phyloP scores from a whole-genome alignment of 2,329 filamentous ascomycete species.

The Helotiales sp. region DNA sequence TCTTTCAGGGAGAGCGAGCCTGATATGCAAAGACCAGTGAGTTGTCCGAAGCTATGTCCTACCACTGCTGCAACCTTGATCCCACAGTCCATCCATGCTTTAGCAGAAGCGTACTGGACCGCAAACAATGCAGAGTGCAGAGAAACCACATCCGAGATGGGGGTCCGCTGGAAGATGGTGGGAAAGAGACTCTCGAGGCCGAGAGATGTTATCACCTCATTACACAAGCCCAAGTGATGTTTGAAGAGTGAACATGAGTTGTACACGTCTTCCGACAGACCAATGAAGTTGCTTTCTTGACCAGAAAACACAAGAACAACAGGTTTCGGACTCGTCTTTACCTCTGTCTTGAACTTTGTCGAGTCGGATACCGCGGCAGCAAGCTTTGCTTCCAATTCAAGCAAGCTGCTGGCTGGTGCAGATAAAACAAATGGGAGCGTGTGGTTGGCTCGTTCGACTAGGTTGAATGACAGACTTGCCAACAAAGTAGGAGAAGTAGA shows the following conservation, averaged over 20 bases:
- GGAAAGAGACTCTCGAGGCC: slow-evolving; percentile 15
- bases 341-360: background rate
- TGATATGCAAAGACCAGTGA: slow-evolving; percentile 39
- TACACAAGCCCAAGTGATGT: slow-evolving; percentile 12
- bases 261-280: background rate
- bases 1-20: slow-evolving; percentile 36
- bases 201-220: background rate
- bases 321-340: slow-evolving; percentile 18
- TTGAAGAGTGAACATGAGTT: background rate
- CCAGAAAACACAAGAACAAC: slow-evolving; percentile 32
- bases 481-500: background rate
- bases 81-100: slow-evolving; percentile 21
- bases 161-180: slow-evolving; percentile 9
- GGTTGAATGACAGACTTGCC: slow-evolving; percentile 1
- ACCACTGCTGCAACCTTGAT: slow-evolving; percentile 10
- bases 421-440: background rate
- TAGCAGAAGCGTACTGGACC: slow-evolving; percentile 20
- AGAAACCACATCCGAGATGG: slow-evolving; percentile 10
- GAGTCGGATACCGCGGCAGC: background rate
- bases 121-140: slow-evolving; percentile 18
- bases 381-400: slow-evolving; percentile 1
- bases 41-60: slow-evolving; percentile 42
- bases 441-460: slow-evolving; percentile 5
- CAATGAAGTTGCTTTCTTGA: slow-evolving; percentile 4
- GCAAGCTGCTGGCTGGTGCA: background rate